Base-by-base conservation (phyloP, 257 asterid genomes). In the Jacaranda mimosifolia region DNA sequence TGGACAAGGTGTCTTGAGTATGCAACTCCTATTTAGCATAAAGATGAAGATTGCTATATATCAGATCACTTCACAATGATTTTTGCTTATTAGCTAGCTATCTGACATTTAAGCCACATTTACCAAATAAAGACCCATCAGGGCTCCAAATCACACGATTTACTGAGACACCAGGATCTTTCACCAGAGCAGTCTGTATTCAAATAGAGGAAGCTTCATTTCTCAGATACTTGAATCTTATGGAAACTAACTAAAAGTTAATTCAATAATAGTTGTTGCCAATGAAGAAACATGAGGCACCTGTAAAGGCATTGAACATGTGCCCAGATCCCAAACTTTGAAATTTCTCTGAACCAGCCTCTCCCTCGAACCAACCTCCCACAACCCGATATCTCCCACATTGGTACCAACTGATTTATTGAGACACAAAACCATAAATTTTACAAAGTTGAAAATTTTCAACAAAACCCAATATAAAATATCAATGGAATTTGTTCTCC, bases 111-210 rank as follows among this genome's bases (percentile, higher is more conserved):
- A 56, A 59, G 36, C 53, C 13, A 51, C n/a, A 55, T 79, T 83
- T 83, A 88, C 96, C 96, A 76, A 88, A 88, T 70, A 88, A 81
- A 18, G 89, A 80, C 67, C 96, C 96, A 70, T 90, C 93, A 2
- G 91, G 88, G 80, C 91, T 83, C 96, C 96, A 90, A 60, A 83
- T 84, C 66, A 90, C 93, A 53, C 96, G 91, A 72, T 85, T 90
- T 65, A 90, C 93, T n/a, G 89, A 85, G 60, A 87, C 93, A 40
- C 82, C 88, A 26, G 93, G 88, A 77, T 88, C 96, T 79, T 86
- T 86, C 56, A 84, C 87, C 39, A 90, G 76, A 69, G 85, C 80
- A 73, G 87, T 79, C 96, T 90, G 75, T 67, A 69, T 68, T 71
- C 78, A 55, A 81, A 48, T 32, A 45, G n/a, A 14, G 14, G 43